Evolutionary conservation across 805 yeast genomes (phyloP), one percentile per base, ranked within the genome.

Genomic region (Teunomyces barrocoloradensis): DNA sequence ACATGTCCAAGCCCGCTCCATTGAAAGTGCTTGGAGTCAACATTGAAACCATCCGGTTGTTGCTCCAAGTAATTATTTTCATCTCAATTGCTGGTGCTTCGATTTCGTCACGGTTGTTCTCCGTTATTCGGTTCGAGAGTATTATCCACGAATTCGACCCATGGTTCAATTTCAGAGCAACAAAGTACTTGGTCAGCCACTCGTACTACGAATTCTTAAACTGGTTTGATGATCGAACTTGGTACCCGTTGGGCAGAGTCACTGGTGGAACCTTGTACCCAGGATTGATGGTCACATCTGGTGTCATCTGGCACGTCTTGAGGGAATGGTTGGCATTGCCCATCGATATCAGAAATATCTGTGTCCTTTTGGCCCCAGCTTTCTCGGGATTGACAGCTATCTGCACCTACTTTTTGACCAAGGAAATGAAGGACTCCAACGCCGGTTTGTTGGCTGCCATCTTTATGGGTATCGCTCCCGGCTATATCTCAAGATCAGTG

Each of bases 191-290:
- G 55, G 96, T 89, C 27, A 74, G 80, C 38, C 82, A 89, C 61
- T 85, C 94, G 5, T 92, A 82, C 67, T 86, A 90, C 74, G 91
- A 90, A 55, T 95, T 94, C 62, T 77, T 95, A 61, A 94, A 94
- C 67, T 94, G 99, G 99, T 94, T 94, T 61, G 99, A 94, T 66
- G 97, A 92, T 66, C 82, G 96, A 64, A 92, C 99, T 15, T 94
- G 99, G 99, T 94, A 94, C 67, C 99, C 99, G 15, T 77, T 94
- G 56, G 99, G 99, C 17, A 81, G 99, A 72, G 99, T 94, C 61
- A 94, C 99, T 10, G 99, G 99, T 57, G 99, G 99, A 49, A 95
- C 99, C 1, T 70, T 94, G 52, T 94, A 95, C 63, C 99, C 99
- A 3, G 99, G 99, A 6, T 74, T 95, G 55, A 94, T 94, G 99